phyloP scores from a whole-genome alignment of 2,329 filamentous ascomycete genomes.

The Sporothrix pallida region DNA sequence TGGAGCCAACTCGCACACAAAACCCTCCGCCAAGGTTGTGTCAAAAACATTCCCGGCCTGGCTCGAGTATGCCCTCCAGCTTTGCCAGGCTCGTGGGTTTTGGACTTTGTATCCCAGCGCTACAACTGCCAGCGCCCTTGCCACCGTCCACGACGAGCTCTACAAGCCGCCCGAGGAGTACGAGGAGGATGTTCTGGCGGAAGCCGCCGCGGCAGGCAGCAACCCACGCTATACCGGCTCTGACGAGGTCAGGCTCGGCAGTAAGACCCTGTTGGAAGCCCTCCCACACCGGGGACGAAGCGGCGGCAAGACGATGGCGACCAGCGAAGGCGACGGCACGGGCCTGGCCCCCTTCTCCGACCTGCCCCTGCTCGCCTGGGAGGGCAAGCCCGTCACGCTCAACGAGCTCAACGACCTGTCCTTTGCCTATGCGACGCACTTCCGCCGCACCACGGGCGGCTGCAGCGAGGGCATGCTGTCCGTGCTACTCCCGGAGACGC shows the following conservation, averaged over 20 bases:
- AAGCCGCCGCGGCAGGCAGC: background rate
- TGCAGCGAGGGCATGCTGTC: constrained; percentile 55
- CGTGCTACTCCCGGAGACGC: constrained; percentile 32
- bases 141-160: constrained; percentile 79
- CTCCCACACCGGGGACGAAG: constrained; percentile 50
- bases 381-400: constrained; percentile 57
- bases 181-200: constrained; percentile 40
- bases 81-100: constrained; percentile 79
- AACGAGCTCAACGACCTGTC: constrained; percentile 53
- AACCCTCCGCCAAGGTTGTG: constrained; percentile 59
- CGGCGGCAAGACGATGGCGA: no score
- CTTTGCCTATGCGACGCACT: constrained; percentile 60
- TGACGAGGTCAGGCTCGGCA: constrained; percentile 45
- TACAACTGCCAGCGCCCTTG: constrained; percentile 59
- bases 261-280: constrained; percentile 57
- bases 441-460: constrained; percentile 69
- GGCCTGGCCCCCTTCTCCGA: constrained; percentile 52
- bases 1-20: background rate
- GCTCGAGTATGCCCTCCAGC: constrained; percentile 77
- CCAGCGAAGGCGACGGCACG: background rate
- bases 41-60: constrained; percentile 74
- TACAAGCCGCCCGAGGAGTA: constrained; percentile 75
- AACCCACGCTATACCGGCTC: constrained; percentile 18
- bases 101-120: constrained; percentile 77
- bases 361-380: constrained; percentile 68